Evolutionary conservation across 306 rosid genomes (phyloP).

Genomic region (Crotalaria pallida): DNA sequence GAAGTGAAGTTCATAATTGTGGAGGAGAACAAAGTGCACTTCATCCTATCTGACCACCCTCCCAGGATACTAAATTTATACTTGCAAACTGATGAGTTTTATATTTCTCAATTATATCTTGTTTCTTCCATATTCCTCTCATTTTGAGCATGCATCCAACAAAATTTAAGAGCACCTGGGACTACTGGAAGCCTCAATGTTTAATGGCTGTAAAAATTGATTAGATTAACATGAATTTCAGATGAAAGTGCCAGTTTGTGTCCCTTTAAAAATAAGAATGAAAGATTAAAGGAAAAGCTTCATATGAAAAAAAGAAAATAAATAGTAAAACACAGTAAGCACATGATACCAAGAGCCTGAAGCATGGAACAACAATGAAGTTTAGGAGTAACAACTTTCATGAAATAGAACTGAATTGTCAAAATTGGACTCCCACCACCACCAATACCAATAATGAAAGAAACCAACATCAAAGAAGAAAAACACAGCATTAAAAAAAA

Average conservation of each 20-base stretch:
- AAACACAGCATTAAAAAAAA: constrained; percentile 7
- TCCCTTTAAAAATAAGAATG: background rate
- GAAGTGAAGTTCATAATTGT: background rate
- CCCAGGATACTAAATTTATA: background rate
- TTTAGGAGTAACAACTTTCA: constrained; percentile 3
- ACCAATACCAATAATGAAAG: background rate
- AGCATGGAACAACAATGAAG: background rate
- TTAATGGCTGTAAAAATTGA: background rate
- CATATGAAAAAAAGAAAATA: background rate
- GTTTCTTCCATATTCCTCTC: background rate
- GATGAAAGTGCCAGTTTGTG: background rate
- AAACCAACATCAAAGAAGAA: constrained; percentile 23
- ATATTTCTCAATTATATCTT: background rate
- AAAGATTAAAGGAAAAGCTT: background rate
- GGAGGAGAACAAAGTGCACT: background rate
- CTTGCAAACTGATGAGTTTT: background rate
- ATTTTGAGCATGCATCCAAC: background rate
- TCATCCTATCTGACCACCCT: background rate
- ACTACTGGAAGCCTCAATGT: background rate
- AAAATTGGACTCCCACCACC: background rate
- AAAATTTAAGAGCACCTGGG: background rate
- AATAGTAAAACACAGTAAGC: too few species aligned
- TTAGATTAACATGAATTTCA: background rate
- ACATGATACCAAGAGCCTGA: background rate
- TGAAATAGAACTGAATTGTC: constrained; percentile 6